Evolutionary conservation across 2,329 filamentous ascomycete species (phyloP).

Genomic region (Nemania sp.): DNA sequence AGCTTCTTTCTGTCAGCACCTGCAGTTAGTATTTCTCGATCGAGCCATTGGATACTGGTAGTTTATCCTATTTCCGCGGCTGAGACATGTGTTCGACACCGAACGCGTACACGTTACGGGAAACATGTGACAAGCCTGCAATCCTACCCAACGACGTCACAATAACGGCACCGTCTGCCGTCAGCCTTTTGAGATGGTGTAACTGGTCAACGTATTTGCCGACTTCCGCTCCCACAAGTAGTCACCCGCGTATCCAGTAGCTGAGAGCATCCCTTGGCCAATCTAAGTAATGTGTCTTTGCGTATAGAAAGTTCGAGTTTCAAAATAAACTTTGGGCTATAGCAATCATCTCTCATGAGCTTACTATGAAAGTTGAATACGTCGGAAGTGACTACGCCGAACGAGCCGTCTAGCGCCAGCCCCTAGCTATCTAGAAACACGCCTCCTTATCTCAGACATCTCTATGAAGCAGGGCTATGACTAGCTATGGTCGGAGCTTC

Average conservation of each 20-base stretch:
- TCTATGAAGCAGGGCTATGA: neutral
- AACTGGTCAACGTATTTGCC: neutral
- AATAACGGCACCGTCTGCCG: neutral
- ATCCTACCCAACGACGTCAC: neutral
- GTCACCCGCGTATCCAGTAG: neutral
- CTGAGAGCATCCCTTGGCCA: neutral
- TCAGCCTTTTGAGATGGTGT: neutral
- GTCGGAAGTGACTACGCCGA: neutral
- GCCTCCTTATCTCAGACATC: neutral
- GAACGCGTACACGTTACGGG: neutral
- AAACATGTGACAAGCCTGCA: constrained; percentile 4
- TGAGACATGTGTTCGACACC: neutral
- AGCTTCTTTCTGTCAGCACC: neutral
- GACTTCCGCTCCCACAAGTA: neutral
- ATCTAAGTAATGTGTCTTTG: neutral
- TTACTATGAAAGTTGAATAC: neutral
- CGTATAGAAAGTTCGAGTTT: neutral
- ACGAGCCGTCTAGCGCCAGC: neutral
- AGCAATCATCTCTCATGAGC: neutral
- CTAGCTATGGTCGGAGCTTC: too few species aligned
- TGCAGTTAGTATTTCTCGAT: neutral
- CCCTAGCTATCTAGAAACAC: neutral
- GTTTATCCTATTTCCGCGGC: neutral
- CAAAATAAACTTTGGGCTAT: neutral
- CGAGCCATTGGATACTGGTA: neutral